Evolutionary conservation across 306 rosid species (phyloP), one percentile per base, ranked within the genome.

Genomic region (Quercus agrifolia): DNA sequence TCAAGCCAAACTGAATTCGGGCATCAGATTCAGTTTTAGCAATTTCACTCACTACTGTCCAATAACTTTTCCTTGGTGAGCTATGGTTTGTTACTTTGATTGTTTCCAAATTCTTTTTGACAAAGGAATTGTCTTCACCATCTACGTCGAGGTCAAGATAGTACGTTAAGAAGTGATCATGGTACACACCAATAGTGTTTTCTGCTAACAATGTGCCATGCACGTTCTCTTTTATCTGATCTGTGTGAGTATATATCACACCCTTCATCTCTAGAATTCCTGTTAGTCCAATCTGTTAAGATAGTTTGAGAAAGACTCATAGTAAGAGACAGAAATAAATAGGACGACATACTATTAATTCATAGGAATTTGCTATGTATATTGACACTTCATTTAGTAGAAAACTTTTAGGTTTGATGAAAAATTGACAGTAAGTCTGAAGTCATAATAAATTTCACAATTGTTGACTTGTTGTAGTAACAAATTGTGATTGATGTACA

Each of bases 91-190:
- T 81, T 8, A 79, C 83, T n/a, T 70, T 76, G 19, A 81, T 77
- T 0, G 89, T 67, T 78, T 88, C 87, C 68, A 88, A 74, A 72
- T 41, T 79, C 5, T 82, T 77, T 78, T 88, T 89, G 57, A 83
- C 86, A 51, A 86, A 87, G 13, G 97, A 90, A 67, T 90, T 92
- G 1, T 77, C 75, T 25, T 44, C 81, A 4, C 93, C 93, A 49
- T 86, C 93, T 17, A 90, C 71, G 58, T 92, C 93, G 1, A 92
- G 82, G 62, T 92, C 92, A 14, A 92, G 93, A 70, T 90, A 83
- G 75, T 80, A 90, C 0, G 73, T 82, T 73, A 85, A 77, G 81
- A 21, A 90, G 74, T 92, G 97, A 21, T 92, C 97, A 30, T 92
- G 95, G 86, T 77, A 82, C 2, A 88, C 85, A 1, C 85, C 95